phyloP scores from a whole-genome alignment of 768 basidiomycete genomes.

The Termitomyces sp. region DNA sequence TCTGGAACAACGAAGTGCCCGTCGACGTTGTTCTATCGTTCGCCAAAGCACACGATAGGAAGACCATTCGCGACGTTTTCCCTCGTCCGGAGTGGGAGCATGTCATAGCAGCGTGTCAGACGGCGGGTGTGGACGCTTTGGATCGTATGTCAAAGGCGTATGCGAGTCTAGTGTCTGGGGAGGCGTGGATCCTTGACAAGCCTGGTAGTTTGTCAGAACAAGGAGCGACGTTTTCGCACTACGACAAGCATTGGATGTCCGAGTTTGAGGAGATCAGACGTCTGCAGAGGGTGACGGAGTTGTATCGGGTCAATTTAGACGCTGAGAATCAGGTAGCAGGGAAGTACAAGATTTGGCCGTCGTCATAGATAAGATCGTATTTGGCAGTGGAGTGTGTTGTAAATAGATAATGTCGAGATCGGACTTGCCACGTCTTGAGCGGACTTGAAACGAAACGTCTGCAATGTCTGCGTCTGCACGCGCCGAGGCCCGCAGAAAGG shows the following conservation, averaged over 20 bases:
- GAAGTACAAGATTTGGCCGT: neutral
- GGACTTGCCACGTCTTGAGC: slow-evolving; percentile 17
- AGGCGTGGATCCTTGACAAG: neutral
- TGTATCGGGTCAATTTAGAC: neutral
- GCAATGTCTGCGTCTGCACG: slow-evolving; percentile 53
- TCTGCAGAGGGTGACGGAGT: neutral
- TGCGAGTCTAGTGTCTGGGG: neutral
- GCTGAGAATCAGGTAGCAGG: neutral
- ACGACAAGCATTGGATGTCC: neutral
- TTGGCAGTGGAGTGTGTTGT: neutral
- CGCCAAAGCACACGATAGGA: neutral
- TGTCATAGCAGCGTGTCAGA: neutral
- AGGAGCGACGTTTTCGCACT: neutral
- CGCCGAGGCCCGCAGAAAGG: slow-evolving; percentile 74
- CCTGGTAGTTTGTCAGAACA: neutral
- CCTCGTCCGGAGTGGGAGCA: neutral
- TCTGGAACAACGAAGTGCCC: neutral
- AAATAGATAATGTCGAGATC: neutral
- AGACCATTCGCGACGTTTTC: neutral
- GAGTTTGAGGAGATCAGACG: neutral
- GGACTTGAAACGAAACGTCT: neutral
- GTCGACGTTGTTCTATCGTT: neutral
- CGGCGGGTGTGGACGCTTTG: neutral
- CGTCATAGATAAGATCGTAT: neutral
- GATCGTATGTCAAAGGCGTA: neutral